Evolutionary conservation across 2,329 filamentous ascomycete genomes (phyloP), one percentile per base, ranked within the genome.

Genomic region (Sarocladiaceae sp.): DNA sequence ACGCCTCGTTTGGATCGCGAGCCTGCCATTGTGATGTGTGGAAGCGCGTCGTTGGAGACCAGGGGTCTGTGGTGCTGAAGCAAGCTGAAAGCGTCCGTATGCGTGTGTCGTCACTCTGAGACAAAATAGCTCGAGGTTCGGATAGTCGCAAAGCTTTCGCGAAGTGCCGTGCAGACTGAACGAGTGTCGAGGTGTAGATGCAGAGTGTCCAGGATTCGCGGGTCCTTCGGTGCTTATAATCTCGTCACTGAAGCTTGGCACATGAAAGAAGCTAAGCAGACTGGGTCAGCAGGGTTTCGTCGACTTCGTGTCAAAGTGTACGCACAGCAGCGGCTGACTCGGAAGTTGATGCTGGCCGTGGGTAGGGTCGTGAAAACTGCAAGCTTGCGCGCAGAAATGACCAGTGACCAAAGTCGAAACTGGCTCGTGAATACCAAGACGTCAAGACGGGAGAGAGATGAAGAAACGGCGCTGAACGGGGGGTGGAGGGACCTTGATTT

Each of bases 1-100:
- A 81, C 78, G 62, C 78, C 78, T 65, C 78, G 74, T 65, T 68
- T 71, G 57, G 69, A 63, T 56, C 68, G 64, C 50, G 61, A 63
- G 67, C 72, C 71, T 56, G 55, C 53, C 57, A 55, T 53, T 25
- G 18, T 46, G 50, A 28, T 13, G 18, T 48, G 47, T 42, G 48
- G 20, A 53, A 50, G 46, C 46, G 35, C 29, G 29, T 33, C 18
- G 53, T 10, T 50, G 52, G 47, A 47, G 36, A 29, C 6, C 22
- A 51, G 36, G 50, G 35, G 31, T n/a, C 22, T 48, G 5, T n/a
- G 29, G 22, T 8, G 29, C 8, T 17, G 23, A 40, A 40, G 37
- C 17, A 23, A 23, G 23, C 37, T 12, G 11, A 26, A 12, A 3
- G 26, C 33, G 4, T 3, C 12, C 11, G 22, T 25, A 29, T 20